Evolutionary conservation across 257 asterid species (phyloP), one percentile per base, ranked within the genome.

Genomic region (Penstemon davidsonii): DNA sequence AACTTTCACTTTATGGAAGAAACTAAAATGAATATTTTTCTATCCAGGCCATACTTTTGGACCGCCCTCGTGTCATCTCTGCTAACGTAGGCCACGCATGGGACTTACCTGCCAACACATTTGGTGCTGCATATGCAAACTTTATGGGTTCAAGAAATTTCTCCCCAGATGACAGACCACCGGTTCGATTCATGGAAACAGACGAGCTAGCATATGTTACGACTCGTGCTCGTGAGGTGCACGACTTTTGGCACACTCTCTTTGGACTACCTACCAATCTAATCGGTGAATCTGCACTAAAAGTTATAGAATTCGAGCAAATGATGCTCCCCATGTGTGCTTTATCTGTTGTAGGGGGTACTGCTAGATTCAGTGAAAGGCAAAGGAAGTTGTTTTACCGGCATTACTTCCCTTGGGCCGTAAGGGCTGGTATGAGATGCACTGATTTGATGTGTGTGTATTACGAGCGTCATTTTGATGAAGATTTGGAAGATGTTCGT

Each of bases 141-240:
- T 94, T 94, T 61, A 94, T 94, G 99, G 99, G 96, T 77, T 87
- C 93, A 12, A 81, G 96, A 68, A 94, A 91, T 52, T 94, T 94
- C 85, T 91, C 99, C 50, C 99, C 97, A 0, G 93, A 91, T 75
- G 96, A 91, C 54, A 77, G 99, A 33, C 97, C 99, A 58, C 99
- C 99, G 3, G 96, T 91, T 66, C 85, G 96, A 75, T 94, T 94
- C 84, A 88, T 94, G 96, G 99, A 91, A 78, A 76, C 96, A 1
- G 97, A 94, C 41, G 99, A 94, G 55, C 66, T 87, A 70, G 95
- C 97, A 41, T 94, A 87, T 41, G 96, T 94, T 61, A 96, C 96
- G 5, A 91, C 90, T 64, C 96, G 99, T 38, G 97, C 99, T 11
- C 97, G 99, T 7, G 97, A 94, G 78, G 96, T 94, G 71, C 99